Evolutionary conservation across 129 eudicot species (phyloP), one percentile per base, ranked within the genome.

Genomic region (Tagetes patula): DNA sequence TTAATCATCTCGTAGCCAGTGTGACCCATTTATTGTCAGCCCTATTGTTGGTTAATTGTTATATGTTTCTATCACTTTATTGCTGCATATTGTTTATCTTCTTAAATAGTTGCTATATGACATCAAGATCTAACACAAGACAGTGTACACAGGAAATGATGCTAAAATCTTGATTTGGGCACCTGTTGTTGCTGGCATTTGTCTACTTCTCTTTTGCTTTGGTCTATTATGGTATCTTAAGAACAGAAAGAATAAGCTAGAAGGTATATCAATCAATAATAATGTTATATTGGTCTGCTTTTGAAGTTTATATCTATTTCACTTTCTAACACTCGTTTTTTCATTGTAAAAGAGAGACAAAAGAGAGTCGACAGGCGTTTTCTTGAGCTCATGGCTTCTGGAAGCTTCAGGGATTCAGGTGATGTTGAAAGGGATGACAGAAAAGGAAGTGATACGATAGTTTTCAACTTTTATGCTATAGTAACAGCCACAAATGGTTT

Each of bases 401-500:
- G 76, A 48, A 81, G 82, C 64, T 80, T 76, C 46, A 77, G 74
- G 11, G 74, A 76, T 13, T 14, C 55, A 38, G 48, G 70, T 71
- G 63, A 58, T 13, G 38, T 53, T 20, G 79, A 74, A 70, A 74
- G 13, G n/a, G 32, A 70, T 33, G 80, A 72, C 6, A 56, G 81
- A 30, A 72, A 74, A 32, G 83, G 81, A 34, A 20, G 27, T 20
- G 80, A 85, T 74, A 0, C 82, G 42, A 72, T 67, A 37, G 8
- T 82, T 3, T 82, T 79, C 61, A 82, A 81, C 40, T 76, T 72
- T 65, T 74, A 73, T 8, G 58, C 80, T 52, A 74, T 80, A 5
- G 48, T 71, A 71, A 72, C 83, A 5, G 73, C 87, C 63, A 78
- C 85, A 27, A 34, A 68, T 67, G 77, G 71, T 64, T 83, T 83